Evolutionary conservation across 805 yeast species (phyloP).

Genomic region (Sungouiozyma ichnusensis): DNA sequence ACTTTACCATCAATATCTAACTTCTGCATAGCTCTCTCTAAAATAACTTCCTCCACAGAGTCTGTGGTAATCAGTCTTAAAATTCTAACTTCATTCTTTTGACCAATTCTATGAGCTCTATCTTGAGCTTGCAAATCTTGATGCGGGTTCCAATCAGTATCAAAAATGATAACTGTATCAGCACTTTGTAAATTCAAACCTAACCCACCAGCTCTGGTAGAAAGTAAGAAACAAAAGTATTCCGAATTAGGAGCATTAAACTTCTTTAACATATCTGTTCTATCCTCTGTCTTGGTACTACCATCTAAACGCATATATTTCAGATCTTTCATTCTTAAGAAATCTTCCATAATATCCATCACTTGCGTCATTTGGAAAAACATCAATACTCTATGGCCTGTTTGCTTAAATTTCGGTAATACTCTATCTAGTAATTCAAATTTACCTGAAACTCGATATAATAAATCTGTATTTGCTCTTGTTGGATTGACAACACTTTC

Average conservation of each 20-base stretch:
- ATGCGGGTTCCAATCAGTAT: slow-evolving; percentile 88
- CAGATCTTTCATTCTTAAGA: slow-evolving; percentile 52
- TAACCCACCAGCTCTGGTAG: slow-evolving; percentile 85
- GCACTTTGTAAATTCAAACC: slow-evolving; percentile 83
- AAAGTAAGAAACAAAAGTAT: slow-evolving; percentile 65
- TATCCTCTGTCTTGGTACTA: slow-evolving; percentile 73
- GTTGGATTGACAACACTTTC: slow-evolving; percentile 60
- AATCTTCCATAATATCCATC: slow-evolving; percentile 86
- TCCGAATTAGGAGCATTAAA: slow-evolving; percentile 72
- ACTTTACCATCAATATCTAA: slow-evolving; percentile 83
- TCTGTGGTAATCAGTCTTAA: slow-evolving; percentile 70
- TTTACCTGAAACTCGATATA: slow-evolving; percentile 74
- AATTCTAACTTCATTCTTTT: slow-evolving; percentile 77
- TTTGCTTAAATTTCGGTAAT: slow-evolving; percentile 60
- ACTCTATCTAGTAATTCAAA: slow-evolving; percentile 69
- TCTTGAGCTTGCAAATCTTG: slow-evolving; percentile 88
- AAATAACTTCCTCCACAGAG: slow-evolving; percentile 73
- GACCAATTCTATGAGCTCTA: slow-evolving; percentile 85
- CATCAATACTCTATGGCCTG: slow-evolving; percentile 71
- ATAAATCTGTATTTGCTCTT: slow-evolving; percentile 48
- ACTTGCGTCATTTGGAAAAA: slow-evolving; percentile 86
- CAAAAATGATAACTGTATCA: slow-evolving; percentile 77
- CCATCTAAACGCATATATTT: slow-evolving; percentile 75
- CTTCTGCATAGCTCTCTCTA: slow-evolving; percentile 75
- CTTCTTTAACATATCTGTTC: slow-evolving; percentile 60